phyloP scores from a whole-genome alignment of 331 rosid species.

The Rosa hybrid region DNA sequence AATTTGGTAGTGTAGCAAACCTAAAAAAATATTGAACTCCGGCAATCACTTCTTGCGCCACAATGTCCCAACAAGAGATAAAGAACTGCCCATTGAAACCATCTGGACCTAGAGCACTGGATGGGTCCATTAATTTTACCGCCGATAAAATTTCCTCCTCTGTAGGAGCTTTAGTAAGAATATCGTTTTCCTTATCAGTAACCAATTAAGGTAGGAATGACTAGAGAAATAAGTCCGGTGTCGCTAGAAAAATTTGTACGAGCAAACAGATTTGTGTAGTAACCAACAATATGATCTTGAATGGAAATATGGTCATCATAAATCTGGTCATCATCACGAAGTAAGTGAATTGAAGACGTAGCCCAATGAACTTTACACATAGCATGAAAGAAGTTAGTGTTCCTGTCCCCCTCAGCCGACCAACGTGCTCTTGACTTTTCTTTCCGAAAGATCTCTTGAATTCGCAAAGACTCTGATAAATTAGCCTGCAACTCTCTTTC shows the following conservation, averaged over 20 bases:
- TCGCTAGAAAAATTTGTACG: background rate
- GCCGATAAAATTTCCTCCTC: background rate
- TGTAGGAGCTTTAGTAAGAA: background rate
- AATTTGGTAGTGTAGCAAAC: no score
- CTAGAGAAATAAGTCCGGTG: no score
- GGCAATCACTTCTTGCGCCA: background rate
- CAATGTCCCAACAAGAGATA: background rate
- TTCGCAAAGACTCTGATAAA: background rate
- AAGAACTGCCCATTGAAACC: background rate
- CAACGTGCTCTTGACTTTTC: background rate
- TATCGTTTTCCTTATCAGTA: background rate
- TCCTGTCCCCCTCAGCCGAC: background rate
- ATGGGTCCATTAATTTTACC: background rate
- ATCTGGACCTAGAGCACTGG: background rate
- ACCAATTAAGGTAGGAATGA: background rate
- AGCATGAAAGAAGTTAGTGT: background rate
- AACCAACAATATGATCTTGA: background rate
- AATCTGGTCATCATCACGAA: background rate
- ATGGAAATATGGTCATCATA: background rate
- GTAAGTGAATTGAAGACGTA: background rate
- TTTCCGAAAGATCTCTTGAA: background rate
- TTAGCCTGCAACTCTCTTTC: background rate
- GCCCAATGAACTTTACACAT: background rate
- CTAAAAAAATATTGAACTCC: no score
- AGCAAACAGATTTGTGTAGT: background rate